A percentile compares a stretch with the other conserved stretches of the same genome.
Evolutionary conservation across 306 rosid species (phyloP).

Genomic region (Hippophae gyantsensis): DNA sequence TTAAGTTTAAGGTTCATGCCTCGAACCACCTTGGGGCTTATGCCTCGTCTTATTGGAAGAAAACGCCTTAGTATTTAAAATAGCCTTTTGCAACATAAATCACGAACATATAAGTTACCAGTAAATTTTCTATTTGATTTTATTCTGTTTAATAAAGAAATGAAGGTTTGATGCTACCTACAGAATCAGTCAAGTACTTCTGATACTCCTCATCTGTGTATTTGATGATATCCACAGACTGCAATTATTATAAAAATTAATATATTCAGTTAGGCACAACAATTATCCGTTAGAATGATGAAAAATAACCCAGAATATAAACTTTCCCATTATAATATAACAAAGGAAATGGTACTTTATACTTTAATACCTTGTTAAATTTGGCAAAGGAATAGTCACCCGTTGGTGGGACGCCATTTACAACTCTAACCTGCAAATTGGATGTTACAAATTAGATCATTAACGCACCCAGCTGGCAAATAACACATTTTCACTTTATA

Average conservation of each 20-base stretch:
- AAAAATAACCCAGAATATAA: not conserved
- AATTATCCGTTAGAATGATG: not conserved
- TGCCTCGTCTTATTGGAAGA: too few relatives aligned
- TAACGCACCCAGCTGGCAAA: not conserved
- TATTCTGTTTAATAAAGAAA: not conserved
- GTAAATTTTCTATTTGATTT: not conserved
- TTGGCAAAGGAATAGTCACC: constrained; percentile 97
- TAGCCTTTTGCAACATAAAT: too few relatives aligned
- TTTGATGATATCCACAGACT: constrained; percentile 69
- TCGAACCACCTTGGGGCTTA: too few relatives aligned
- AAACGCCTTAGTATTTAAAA: too few relatives aligned
- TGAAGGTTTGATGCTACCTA: constrained; percentile 33
- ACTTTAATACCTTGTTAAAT: constrained; percentile 63
- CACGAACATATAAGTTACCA: too few relatives aligned
- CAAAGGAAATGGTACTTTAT: not conserved
- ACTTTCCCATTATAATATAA: not conserved
- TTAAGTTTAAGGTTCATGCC: too few relatives aligned
- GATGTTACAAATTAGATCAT: constrained; percentile 10
- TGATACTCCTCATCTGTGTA: constrained; percentile 94
- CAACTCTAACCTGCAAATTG: constrained; percentile 62
- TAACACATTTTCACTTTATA: not conserved
- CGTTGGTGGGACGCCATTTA: constrained; percentile 77
- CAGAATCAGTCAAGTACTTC: constrained; percentile 70
- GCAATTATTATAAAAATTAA: constrained; percentile 19
- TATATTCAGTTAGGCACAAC: too few relatives aligned